Base-by-base conservation (phyloP, 257 asterid genomes). In the Primulina eburnea region DNA sequence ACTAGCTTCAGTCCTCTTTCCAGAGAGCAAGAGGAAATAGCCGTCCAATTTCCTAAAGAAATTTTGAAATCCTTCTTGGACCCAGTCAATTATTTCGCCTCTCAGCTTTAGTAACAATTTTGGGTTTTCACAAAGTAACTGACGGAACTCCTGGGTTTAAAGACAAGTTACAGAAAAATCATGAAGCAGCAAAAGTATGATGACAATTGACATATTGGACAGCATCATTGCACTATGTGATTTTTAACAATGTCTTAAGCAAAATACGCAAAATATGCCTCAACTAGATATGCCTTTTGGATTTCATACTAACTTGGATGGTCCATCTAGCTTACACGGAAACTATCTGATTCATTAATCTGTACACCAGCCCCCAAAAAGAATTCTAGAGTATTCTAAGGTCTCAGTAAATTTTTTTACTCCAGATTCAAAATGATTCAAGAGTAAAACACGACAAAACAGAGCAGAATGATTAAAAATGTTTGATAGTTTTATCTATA, bases 31-130 rank as follows among this genome's bases (percentile, higher is more conserved):
- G 85, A 80, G 80, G 81, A 93, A 93, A 73, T 84, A 82, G 60
- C 73, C 79, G 71, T 83, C 75, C 71, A 93, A 97, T 76, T 83
- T 86, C 76, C 73, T 70, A 83, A 93, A 90, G 85, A 93, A 90
- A 78, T 86, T 84, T 82, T 89, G 99, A 85, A 90, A 89, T 64
- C 99, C 99, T 85, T 90, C 95, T 81, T 83, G 95, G 71, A 93
- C 91, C 95, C 96, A 87, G 73, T 81, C 87, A 62, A 84, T 67
- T 65, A 81, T 84, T 57, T 72, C 73, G 70, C 85, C 95, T 86
- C 92, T 86, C 90, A 93, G 78, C 79, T 85, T 87, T 67, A 87
- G 67, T 57, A 89, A 75, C 69, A 87, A 75, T 71, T 82, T 92
- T 73, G 84, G 64, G 76, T 85, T 82, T 77, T 82, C 96, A 81